Percentiles rank a stretch among this genome's conserved stretches.
phyloP scores from a whole-genome alignment of 1,284 basidiomycete genomes.

The Puccinia polysora region DNA sequence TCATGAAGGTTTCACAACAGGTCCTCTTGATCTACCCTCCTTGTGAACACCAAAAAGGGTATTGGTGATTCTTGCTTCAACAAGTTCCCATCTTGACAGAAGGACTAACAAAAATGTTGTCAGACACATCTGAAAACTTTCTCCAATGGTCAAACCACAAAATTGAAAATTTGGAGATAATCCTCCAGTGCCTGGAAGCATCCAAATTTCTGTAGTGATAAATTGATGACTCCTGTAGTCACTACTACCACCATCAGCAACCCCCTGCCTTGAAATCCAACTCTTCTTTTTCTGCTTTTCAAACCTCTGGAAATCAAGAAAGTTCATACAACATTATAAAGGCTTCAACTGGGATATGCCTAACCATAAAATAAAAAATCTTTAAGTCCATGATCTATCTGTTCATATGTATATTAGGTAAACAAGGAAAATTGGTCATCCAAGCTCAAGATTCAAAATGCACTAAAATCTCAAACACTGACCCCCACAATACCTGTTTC shows the following conservation, averaged over 20 bases:
- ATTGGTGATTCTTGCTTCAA: background rate
- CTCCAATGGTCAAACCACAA: background rate
- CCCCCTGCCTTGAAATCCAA: background rate
- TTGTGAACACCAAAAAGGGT: background rate
- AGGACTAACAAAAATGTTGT: background rate
- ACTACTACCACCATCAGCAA: background rate
- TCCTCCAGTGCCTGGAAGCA: background rate
- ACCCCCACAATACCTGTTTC: background rate
- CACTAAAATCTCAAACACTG: background rate
- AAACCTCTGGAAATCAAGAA: background rate
- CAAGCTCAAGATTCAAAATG: background rate
- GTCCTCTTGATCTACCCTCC: background rate
- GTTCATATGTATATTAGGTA: background rate
- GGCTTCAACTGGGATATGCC: background rate
- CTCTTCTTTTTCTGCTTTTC: background rate
- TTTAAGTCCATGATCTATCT: background rate
- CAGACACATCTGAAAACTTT: background rate
- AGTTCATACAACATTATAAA: background rate
- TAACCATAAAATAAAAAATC: background rate
- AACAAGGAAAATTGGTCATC: background rate
- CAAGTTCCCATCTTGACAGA: background rate
- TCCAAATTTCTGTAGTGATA: background rate
- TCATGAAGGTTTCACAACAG: background rate
- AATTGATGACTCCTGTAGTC: background rate
- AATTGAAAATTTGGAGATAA: background rate